A percentile compares a stretch with the other conserved stretches of the same genome.
phyloP scores from a whole-genome alignment of 2,329 filamentous ascomycete genomes.

The Hypomyces rosellus region DNA sequence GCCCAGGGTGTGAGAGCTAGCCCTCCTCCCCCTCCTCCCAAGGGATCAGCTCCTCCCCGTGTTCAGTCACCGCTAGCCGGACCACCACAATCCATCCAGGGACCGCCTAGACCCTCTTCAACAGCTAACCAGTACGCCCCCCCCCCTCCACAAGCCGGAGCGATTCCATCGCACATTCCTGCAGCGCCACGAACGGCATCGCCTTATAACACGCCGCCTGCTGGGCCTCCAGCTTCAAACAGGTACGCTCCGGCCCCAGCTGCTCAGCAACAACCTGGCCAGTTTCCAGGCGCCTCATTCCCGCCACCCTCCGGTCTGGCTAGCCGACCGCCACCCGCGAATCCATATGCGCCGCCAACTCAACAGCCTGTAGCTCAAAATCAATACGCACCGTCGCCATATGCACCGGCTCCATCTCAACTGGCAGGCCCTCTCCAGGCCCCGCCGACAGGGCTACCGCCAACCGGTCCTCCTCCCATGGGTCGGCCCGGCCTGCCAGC shows the following conservation, averaged over 20 bases:
- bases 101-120: slow-evolving; percentile 52
- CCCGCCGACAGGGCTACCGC: slow-evolving; percentile 29
- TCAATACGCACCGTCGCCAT: slow-evolving; percentile 29
- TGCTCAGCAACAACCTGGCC: slow-evolving; percentile 44
- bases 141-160: slow-evolving; percentile 56
- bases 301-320: slow-evolving; percentile 35
- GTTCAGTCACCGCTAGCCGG: slow-evolving; percentile 65
- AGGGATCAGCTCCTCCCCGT: slow-evolving; percentile 63
- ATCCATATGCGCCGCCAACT: slow-evolving; percentile 38
- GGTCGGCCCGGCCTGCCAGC: slow-evolving; percentile 22
- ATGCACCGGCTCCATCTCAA: slow-evolving; percentile 39
- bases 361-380: slow-evolving; percentile 35
- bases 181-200: slow-evolving; percentile 68
- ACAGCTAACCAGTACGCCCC: slow-evolving; percentile 51
- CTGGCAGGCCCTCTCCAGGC: slow-evolving; percentile 30
- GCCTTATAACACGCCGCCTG: slow-evolving; percentile 77
- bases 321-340: slow-evolving; percentile 42
- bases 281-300: slow-evolving; percentile 32
- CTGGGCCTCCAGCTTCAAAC: slow-evolving; percentile 61
- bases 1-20: slow-evolving; percentile 58
- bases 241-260: slow-evolving; percentile 67
- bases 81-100: slow-evolving; percentile 39
- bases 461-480: slow-evolving; percentile 28
- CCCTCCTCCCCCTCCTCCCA: slow-evolving; percentile 77
- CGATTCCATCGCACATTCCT: slow-evolving; percentile 50